Evolutionary conservation across 2,329 filamentous ascomycete species (phyloP).

Genomic region (Microsporum audouinii): DNA sequence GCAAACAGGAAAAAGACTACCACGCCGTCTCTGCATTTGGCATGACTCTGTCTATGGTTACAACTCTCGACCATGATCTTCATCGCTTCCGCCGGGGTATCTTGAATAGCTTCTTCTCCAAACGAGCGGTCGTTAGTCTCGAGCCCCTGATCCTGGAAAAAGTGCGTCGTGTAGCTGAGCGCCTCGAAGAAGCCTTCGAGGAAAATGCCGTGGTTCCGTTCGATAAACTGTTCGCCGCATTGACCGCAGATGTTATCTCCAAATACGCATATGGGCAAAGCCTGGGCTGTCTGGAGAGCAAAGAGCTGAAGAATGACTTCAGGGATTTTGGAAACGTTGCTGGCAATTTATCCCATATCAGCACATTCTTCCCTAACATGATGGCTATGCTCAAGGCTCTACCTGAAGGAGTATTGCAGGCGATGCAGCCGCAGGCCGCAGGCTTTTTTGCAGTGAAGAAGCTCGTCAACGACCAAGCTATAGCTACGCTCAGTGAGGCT

Average conservation of each 20-base stretch:
- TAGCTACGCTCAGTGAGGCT: not conserved
- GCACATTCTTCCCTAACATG: not conserved
- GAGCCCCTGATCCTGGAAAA: constrained; percentile 7
- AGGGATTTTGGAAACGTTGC: not conserved
- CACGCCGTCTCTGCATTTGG: not conserved
- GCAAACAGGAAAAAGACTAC: not conserved
- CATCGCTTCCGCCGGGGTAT: constrained; percentile 21
- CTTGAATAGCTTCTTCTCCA: constrained; percentile 22
- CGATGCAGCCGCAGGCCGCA: not conserved
- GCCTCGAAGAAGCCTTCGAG: not conserved
- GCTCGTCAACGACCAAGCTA: not conserved
- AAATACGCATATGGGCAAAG: constrained; percentile 8
- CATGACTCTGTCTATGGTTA: constrained; percentile 18
- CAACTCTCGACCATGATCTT: constrained; percentile 17
- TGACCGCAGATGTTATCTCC: constrained; percentile 17
- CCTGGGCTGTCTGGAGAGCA: not conserved
- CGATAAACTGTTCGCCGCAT: constrained; percentile 10
- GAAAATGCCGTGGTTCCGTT: not conserved
- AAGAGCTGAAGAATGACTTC: not conserved
- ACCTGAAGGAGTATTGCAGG: not conserved
- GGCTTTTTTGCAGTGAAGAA: not conserved
- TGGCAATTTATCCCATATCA: not conserved
- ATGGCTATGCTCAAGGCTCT: not conserved
- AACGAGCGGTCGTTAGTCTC: constrained; percentile 13
- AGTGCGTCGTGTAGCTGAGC: not conserved